phyloP scores from a whole-genome alignment of 768 basidiomycete genomes.

The Suillus americanus region DNA sequence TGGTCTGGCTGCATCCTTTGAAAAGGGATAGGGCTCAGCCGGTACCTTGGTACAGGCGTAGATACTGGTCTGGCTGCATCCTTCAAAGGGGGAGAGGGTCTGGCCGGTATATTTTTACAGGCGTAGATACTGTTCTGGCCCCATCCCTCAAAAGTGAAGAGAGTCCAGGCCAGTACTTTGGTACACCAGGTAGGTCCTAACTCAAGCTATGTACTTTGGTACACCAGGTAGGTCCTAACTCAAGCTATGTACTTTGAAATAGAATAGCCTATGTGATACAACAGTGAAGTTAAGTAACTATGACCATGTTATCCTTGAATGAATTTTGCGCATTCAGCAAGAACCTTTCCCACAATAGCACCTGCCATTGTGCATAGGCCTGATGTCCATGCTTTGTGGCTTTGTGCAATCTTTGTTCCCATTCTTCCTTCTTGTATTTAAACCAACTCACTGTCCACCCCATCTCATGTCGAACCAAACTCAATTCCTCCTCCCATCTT shows the following conservation, averaged over 20 bases:
- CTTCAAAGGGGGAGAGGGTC: too few species aligned
- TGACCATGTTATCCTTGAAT: neutral
- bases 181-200: too few species aligned
- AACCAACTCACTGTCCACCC: slow-evolving; percentile 18
- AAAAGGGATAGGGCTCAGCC: too few species aligned
- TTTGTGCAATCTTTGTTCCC: neutral
- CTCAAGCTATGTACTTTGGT: too few species aligned
- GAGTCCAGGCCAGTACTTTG: neutral
- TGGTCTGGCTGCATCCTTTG: too few species aligned
- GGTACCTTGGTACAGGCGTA: too few species aligned
- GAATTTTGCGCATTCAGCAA: neutral
- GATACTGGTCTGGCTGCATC: too few species aligned
- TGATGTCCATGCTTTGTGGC: neutral
- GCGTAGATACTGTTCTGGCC: too few species aligned
- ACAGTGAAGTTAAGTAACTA: neutral
- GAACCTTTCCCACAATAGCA: neutral
- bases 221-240: too few species aligned
- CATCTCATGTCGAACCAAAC: slow-evolving; percentile 19
- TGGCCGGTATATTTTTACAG: too few species aligned
- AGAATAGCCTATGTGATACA: too few species aligned
- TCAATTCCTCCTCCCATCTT: slow-evolving; percentile 21
- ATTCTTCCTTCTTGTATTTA: neutral
- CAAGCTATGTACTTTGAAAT: too few species aligned
- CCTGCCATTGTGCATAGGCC: neutral
- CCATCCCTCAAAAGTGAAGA: neutral